Base-by-base conservation (phyloP, 169 alveolate genomes). In the Cystoisospora suis region DNA sequence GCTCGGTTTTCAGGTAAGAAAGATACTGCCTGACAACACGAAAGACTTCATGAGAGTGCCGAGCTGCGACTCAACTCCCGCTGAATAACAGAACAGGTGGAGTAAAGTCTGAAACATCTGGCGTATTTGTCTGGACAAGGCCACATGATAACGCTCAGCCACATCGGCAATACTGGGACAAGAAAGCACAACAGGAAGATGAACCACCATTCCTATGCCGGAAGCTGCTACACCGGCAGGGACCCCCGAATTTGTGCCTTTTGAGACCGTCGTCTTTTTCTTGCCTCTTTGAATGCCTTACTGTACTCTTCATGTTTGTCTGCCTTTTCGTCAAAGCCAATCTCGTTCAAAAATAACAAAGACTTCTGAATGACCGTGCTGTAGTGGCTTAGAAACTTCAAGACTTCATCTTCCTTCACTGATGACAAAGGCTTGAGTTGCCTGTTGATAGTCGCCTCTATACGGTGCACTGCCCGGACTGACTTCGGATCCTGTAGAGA, bases 291-390 rank as follows among this genome's bases (percentile, higher is more conserved):
- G 56, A 72, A 72, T 12, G 83, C 83, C 56, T 72, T 72, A 23
- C 58, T 40, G 83, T 72, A 72, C 27, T 34, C 83, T 72, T 72
- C 83, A 34, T 72, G 83, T 27, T 72, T 46, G 9, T 72, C 83
- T 1, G 83, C 83, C 29, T 72, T 72, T 56, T 72, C 83, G 56
- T 72, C 83, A 38, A 72, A 72, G 32, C 83, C 83, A 0, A 72
- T 38, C 42, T 72, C 83, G 32, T 72, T 72, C 83, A 72, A 27
- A 27, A 72, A 72, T 38, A 72, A 32, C 6, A 40, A 38, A 9
- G 83, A 34, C 27, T 72, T 72, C 83, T 72, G 83, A n/a, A 72
- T 17, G 32, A 72, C 53, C 83, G 23, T 72, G 83, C 83, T 72
- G 83, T 72, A 72, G 45, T 38, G 15, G 53, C 53, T 72, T 29